Base-by-base conservation (phyloP, 768 basidiomycete species). In the Pisolithus marmoratus region DNA sequence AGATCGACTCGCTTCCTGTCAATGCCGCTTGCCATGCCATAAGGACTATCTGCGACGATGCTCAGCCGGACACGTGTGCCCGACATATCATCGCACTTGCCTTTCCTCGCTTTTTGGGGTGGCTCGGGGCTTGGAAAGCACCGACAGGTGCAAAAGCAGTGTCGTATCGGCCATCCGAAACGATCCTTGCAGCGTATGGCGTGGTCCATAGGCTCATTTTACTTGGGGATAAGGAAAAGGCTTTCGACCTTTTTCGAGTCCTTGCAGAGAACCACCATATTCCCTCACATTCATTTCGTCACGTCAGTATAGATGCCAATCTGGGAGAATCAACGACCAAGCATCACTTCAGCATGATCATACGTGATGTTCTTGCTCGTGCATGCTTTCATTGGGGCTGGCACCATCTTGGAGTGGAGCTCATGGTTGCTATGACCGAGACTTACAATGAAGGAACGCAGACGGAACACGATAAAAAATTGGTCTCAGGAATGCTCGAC, bases 301-400 rank as follows among this genome's bases (percentile, higher is more conserved):
- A 66, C 38, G 59, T 70, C 14, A 72, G 77, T 37, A 60, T 69
- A 14, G 23, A 44, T 17, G 43, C 11, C 43, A 14, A 22, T 19
- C 60, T n/a, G 43, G 19, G 19, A 11, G 15, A 12, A 34, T 36
- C 24, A 17, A 27, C 43, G n/a, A 45, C 43, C 43, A 27, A 26
- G 14, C 63, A 68, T 1, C 71, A 80, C 55, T 74, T 81, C 45
- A 61, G 67, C 20, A 64, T 75, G 19, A 77, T 84, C 48, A 66
- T 85, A 22, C 67, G 71, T 22, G 70, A 75, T 23, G 72, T 78
- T 12, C 61, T 84, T 31, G 70, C 79, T 9, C 74, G 75, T 42
- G 72, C 83, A 7, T 77, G 79, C 54, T 58, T 82, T 37, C 70
- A 77, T 55, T 84, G 80, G 78, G 69, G 74, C 38, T 84, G 79